Percentiles rank a stretch among this genome's conserved stretches.
Evolutionary conservation across 2,329 filamentous ascomycete genomes (phyloP).

Genomic region (Aspergillus luchuensis): DNA sequence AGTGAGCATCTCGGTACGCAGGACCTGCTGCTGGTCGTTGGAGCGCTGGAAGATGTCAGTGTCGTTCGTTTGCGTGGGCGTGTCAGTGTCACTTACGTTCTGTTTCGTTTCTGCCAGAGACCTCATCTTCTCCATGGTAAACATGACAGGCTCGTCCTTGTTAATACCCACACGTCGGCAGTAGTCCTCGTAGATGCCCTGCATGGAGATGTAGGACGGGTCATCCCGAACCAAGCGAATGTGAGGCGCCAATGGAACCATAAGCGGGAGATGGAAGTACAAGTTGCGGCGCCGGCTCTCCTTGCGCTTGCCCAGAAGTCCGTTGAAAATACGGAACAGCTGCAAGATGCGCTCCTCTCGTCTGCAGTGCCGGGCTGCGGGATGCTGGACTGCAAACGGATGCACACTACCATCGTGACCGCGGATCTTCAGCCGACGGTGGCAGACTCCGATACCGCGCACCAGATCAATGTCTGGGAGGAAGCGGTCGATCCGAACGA

Average conservation of each 20-base stretch:
- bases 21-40: conserved; percentile 68
- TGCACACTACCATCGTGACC: conserved; percentile 98
- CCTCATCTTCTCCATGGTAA: conserved; percentile 91
- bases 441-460: conserved; percentile 84
- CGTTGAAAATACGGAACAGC: conserved; percentile 96
- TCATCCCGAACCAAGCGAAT: conserved; percentile 97
- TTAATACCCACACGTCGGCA: conserved; percentile 82
- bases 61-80: neutral
- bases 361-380: conserved; percentile 85
- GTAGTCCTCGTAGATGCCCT: conserved; percentile 95
- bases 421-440: conserved; percentile 90
- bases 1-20: conserved; percentile 87
- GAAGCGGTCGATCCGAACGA: conserved; percentile 96
- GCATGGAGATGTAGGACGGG: conserved; percentile 87
- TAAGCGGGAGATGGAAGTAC: conserved; percentile 92
- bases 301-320: conserved; percentile 86
- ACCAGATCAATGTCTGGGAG: conserved; percentile 92
- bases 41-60: conserved; percentile 45
- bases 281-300: conserved; percentile 91
- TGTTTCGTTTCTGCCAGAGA: conserved; percentile 70
- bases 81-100: conserved; percentile 39
- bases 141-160: conserved; percentile 94
- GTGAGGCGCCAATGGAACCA: conserved; percentile 92
- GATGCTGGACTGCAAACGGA: conserved; percentile 94
- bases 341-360: conserved; percentile 94